Evolutionary conservation across 805 yeast genomes (phyloP), one percentile per base, ranked within the genome.

Genomic region (Suhomyces prunicola): DNA sequence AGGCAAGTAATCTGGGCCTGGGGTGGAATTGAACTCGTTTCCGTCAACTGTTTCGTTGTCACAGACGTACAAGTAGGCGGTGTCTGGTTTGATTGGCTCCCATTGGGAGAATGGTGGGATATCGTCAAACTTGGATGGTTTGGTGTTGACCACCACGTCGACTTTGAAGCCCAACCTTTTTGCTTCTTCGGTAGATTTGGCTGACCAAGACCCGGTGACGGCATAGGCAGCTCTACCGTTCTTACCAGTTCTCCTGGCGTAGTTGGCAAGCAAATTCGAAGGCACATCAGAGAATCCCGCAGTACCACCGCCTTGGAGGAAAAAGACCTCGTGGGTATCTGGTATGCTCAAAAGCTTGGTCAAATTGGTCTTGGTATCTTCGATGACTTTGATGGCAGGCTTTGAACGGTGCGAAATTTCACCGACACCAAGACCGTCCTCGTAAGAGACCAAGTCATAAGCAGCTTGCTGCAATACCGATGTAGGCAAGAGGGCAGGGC

Each of bases 41-140:
- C 99, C 99, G 68, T 90, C 83, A 36, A 94, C 98, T 10, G 99
- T 94, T 75, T 94, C 99, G 71, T 94, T 94, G 72, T 94, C 99
- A 74, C 98, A 92, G 64, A 86, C 82, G 71, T 90, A 94, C 52
- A 93, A 82, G 67, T 85, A 94, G 2, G 97, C 90, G 24, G 91
- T 84, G 52, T 87, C 83, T 23, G 83, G 77, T 50, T 62, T 71
- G 45, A 75, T 64, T 45, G 79, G 73, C 57, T 81, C 81, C 96
- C 96, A 91, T 59, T 82, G 75, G 3, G 79, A 73, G 59, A 80
- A 79, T 4, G 71, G 62, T 31, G 96, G 96, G 60, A 92, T 85
- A 31, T 73, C 74, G 33, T 86, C 85, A 65, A 73, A 93, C 56
- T 85, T 82, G 55, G 73, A 66, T 46, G 79, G 78, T 63, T 84